Percentiles rank a stretch among this genome's conserved stretches.
phyloP scores from a whole-genome alignment of 441 rosid species.

The Erodium moschatum region DNA sequence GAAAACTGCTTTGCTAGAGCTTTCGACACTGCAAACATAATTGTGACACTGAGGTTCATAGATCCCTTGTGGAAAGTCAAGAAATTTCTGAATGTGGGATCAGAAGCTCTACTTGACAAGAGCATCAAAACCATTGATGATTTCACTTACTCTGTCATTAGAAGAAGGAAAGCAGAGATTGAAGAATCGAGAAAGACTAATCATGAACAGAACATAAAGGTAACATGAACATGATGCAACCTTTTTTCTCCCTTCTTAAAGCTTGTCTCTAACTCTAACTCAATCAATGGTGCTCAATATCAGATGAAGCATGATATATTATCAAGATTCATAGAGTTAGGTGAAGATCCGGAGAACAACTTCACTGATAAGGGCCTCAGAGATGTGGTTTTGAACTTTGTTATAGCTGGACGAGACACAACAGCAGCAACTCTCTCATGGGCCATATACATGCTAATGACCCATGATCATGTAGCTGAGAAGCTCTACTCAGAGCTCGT shows the following conservation, averaged over 20 bases:
- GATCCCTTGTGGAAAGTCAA: slow-evolving; percentile 84
- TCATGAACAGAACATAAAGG: slow-evolving; percentile 36
- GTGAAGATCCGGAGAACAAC: slow-evolving; percentile 58
- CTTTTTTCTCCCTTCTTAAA: neutral
- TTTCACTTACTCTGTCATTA: slow-evolving; percentile 80
- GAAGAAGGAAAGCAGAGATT: slow-evolving; percentile 61
- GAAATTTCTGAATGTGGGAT: slow-evolving; percentile 59
- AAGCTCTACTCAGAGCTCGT: slow-evolving; percentile 61
- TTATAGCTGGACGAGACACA: slow-evolving; percentile 88
- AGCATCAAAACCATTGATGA: slow-evolving; percentile 68
- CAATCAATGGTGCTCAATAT: slow-evolving; percentile 4
- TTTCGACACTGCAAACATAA: slow-evolving; percentile 72
- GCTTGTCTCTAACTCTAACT: neutral
- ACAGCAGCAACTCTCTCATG: slow-evolving; percentile 92
- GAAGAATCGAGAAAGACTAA: slow-evolving; percentile 30
- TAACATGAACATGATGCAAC: slow-evolving; percentile 14
- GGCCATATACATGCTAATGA: slow-evolving; percentile 77
- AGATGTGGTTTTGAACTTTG: slow-evolving; percentile 83
- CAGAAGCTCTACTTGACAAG: slow-evolving; percentile 76
- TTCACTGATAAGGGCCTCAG: slow-evolving; percentile 72
- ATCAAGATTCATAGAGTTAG: slow-evolving; percentile 71
- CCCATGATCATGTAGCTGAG: slow-evolving; percentile 46
- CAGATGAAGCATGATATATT: slow-evolving; percentile 76
- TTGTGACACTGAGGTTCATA: slow-evolving; percentile 77
- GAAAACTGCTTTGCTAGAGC: slow-evolving; percentile 71